Base-by-base conservation (phyloP, 305 asterid genomes). In the Caryopteris hybrid region DNA sequence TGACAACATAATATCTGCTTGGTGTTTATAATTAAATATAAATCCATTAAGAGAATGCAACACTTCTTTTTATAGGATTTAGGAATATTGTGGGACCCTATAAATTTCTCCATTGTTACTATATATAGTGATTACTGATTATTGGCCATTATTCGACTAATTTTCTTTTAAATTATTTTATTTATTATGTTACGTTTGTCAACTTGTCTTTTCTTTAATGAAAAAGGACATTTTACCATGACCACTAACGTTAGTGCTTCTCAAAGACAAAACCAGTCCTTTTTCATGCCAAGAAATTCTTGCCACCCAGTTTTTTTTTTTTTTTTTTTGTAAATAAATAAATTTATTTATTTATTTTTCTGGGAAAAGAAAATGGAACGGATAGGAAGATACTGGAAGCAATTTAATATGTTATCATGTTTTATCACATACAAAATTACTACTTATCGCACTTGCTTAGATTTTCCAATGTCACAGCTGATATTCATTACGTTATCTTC, bases 221-320 rank as follows among this genome's bases (percentile, higher is more conserved):
- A 48, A 56, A 69, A 46, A 48, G 4, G 76, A 45, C 66, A 64
- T 43, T 55, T 69, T 54, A 47, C 46, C 17, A 46, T 12, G 17
- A 64, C 53, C 68, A 77, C 81, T 65, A 77, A 2, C 65, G 71
- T 4, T 72, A 56, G 81, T 77, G 81, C 74, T 45, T 55, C 43
- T 59, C 11, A 57, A 63, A 47, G 50, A 55, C 48, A 45, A 72
- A 62, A 57, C 11, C 39, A 62, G 48, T 27, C 34, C 18, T 18
- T 55, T 69, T 74, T 45, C 36, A 51, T 56, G 57, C 55, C 33
- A 20, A 47, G 36, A 70, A 66, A 39, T 73, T 61, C 29, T 61
- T 45, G 41, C 79, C 79, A 71, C 73, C 59, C 0, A 21, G 46
- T 47, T 38, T n/a, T n/a, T n/a, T n/a, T n/a, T n/a, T n/a, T n/a